Conservation (phyloP, 2,329 filamentous ascomycete species). For the Graphiopsis chlorocephala region DNA sequence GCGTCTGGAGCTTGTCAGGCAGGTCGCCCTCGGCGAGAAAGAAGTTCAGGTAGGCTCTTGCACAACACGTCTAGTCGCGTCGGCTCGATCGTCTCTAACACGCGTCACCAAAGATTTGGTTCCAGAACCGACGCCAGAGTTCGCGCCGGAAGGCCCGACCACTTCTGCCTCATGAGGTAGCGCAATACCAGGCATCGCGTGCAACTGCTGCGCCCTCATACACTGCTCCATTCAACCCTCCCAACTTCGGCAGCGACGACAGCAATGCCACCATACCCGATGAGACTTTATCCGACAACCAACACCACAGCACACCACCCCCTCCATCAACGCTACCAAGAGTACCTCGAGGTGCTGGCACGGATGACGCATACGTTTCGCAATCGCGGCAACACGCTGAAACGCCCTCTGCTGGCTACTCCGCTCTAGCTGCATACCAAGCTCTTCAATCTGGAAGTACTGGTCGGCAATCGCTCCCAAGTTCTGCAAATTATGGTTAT, state of each 20-base stretch:
- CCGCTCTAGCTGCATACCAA: slow-evolving; percentile 8
- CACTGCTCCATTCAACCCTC: slow-evolving; percentile 1
- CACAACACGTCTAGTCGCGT: slow-evolving; percentile 11
- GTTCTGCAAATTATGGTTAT: slow-evolving; percentile 15
- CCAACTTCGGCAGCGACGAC: slow-evolving; percentile 16
- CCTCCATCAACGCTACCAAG: slow-evolving; percentile 8
- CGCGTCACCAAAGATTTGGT: slow-evolving; percentile 73
- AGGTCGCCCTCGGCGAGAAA: slow-evolving; percentile 87
- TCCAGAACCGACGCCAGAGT: slow-evolving; percentile 92
- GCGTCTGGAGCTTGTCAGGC: slow-evolving; percentile 78
- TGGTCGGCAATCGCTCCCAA: slow-evolving; percentile 3
- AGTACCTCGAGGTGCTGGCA: background rate
- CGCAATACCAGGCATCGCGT: slow-evolving; percentile 34
- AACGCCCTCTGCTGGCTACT: slow-evolving; percentile 1
- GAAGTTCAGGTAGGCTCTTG: slow-evolving; percentile 78
- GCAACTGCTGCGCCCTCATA: slow-evolving; percentile 12
- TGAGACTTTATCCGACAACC: slow-evolving; percentile 12
- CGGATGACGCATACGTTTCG: background rate
- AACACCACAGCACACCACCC: slow-evolving; percentile 13
- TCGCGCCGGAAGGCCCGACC: slow-evolving; percentile 85
- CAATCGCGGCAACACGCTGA: background rate
- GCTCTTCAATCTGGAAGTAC: background rate
- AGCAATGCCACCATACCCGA: slow-evolving; percentile 16
- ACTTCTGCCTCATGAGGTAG: slow-evolving; percentile 73
- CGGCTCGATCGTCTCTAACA: slow-evolving; percentile 29